A percentile compares a stretch with the other conserved stretches of the same genome.
Conservation (phyloP, 352 stramenopile genomes). For the Phytophthora niederhauseri region DNA sequence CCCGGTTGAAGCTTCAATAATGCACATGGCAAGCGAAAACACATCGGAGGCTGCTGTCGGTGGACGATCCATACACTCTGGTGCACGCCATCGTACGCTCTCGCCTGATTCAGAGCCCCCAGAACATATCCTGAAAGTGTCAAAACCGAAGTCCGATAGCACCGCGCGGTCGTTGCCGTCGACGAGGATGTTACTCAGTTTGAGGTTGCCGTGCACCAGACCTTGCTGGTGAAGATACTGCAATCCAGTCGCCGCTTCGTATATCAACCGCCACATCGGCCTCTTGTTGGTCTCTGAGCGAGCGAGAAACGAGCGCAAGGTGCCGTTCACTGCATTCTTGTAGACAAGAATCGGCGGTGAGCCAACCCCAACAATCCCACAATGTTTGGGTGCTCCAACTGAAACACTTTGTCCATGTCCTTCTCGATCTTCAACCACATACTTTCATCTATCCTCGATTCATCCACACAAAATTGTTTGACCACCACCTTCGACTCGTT, state of each 20-base stretch:
- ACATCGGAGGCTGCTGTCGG: conserved; percentile 31
- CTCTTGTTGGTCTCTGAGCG: conserved; percentile 1
- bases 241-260: conserved; percentile 27
- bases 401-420: conserved; percentile 11
- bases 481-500: neutral
- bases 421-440: neutral
- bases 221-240: conserved; percentile 27
- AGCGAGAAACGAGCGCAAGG: conserved; percentile 2
- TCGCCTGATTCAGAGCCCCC: conserved; percentile 1
- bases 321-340: neutral
- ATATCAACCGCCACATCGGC: conserved; percentile 1
- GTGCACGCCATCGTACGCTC: conserved; percentile 11
- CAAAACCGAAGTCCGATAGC: conserved; percentile 33
- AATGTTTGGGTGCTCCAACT: conserved; percentile 13
- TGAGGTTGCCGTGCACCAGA: conserved; percentile 37
- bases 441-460: neutral
- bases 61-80: neutral
- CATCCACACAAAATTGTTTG: conserved; percentile 3
- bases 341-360: conserved; percentile 16
- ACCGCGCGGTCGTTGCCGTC: conserved; percentile 17
- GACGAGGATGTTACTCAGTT: conserved; percentile 39
- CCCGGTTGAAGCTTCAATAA: conserved; percentile 30
- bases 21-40: conserved; percentile 38
- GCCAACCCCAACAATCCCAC: conserved; percentile 6
- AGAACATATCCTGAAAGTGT: conserved; percentile 1